Evolutionary conservation across 176 grass and related monocot genomes (phyloP).

Genomic region (Phyllostachys edulis): DNA sequence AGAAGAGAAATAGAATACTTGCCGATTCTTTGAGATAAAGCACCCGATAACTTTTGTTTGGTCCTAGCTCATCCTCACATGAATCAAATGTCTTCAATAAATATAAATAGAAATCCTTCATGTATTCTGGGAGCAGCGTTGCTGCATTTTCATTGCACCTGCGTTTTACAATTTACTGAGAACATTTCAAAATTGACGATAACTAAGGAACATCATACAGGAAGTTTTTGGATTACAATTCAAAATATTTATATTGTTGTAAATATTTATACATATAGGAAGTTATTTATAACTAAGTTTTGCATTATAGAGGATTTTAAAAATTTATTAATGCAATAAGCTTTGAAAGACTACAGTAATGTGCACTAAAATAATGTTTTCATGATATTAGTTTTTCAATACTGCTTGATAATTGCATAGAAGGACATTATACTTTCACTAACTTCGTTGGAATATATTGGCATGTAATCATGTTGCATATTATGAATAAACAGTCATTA

Average conservation of each 20-base stretch:
- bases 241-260: too few species aligned
- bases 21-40: conserved; percentile 32
- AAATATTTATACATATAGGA: too few species aligned
- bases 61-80: conserved; percentile 3
- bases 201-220: neutral
- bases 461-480: neutral
- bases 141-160: neutral
- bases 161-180: neutral
- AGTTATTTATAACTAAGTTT: too few species aligned
- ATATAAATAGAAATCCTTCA: conserved; percentile 24
- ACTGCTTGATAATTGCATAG: neutral
- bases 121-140: conserved; percentile 29
- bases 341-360: neutral
- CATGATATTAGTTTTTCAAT: neutral
- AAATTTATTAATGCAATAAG: too few species aligned
- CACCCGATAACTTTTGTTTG: neutral
- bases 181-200: neutral
- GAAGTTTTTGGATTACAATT: neutral
- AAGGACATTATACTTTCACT: neutral
- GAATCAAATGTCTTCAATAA: conserved; percentile 27
- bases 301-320: too few species aligned
- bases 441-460: neutral
- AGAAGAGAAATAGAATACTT: neutral
- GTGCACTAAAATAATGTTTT: neutral
- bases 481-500: neutral